These are phyloP conservation scores for Boletales sp. DNA, from an alignment of 768 basidiomycete species.

Conservation along the genomic window DNA sequence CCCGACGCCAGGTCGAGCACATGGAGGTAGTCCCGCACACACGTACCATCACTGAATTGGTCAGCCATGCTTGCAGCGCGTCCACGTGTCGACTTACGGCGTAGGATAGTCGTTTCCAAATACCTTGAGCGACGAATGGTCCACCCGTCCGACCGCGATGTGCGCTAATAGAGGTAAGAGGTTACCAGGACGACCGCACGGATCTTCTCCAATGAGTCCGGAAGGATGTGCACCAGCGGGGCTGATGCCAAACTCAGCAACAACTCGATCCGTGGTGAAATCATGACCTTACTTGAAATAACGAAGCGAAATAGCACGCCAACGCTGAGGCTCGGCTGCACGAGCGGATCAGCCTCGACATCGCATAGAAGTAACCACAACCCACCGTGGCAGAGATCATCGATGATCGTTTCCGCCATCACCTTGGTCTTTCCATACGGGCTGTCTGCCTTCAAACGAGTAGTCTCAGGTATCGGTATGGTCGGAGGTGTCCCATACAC, in stretches of 20 bases:
- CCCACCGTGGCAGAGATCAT: slow-evolving; percentile 81
- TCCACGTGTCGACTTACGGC: slow-evolving; percentile 46
- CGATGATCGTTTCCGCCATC: slow-evolving; percentile 86
- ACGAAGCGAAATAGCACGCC: slow-evolving; percentile 83
- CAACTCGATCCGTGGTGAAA: neutral
- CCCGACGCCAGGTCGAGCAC: slow-evolving; percentile 94
- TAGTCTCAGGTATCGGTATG: slow-evolving; percentile 93
- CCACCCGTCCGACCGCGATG: slow-evolving; percentile 88
- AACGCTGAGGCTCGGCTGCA: slow-evolving; percentile 63
- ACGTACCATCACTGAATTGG: slow-evolving; percentile 79
- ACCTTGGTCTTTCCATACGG: slow-evolving; percentile 97
- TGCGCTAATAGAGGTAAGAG: slow-evolving; percentile 90
- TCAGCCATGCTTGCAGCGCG: neutral
- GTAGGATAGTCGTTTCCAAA: slow-evolving; percentile 99
- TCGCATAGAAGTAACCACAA: neutral
- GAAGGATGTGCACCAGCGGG: slow-evolving; percentile 99
- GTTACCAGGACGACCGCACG: slow-evolving; percentile 92
- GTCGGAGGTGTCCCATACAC: slow-evolving; percentile 93
- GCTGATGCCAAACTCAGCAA: slow-evolving; percentile 37
- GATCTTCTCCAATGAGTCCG: slow-evolving; percentile 93
- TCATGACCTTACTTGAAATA: slow-evolving; percentile 88
- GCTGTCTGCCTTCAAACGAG: slow-evolving; percentile 82
- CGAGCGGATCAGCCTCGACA: slow-evolving; percentile 4
- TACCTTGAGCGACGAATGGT: slow-evolving; percentile 66
- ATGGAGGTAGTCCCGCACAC: slow-evolving; percentile 94